Conservation (phyloP, 257 asterid species). For the Solanum piurae region DNA sequence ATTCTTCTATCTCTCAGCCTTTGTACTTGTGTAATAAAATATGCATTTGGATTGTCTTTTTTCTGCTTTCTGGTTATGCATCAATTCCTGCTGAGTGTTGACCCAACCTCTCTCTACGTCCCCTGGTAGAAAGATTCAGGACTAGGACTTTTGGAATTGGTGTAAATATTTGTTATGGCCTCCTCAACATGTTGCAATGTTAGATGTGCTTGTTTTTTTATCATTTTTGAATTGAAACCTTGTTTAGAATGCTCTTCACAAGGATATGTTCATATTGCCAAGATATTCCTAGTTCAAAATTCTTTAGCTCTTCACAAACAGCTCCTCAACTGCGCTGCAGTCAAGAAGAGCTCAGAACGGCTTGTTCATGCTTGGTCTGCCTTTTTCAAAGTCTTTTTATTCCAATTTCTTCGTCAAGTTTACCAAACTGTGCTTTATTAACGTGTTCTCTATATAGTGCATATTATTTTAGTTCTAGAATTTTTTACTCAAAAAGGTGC, state of each 20-base stretch:
- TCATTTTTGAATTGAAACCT: not conserved
- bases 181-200: not conserved
- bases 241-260: not conserved
- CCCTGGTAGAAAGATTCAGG: not conserved
- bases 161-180: not conserved
- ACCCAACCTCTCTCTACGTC: not conserved
- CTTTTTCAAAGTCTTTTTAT: not conserved
- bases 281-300: not conserved
- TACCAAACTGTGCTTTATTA: not conserved
- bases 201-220: not conserved
- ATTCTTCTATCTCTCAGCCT: slow-evolving; percentile 3
- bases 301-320: not conserved
- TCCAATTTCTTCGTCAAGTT: not conserved
- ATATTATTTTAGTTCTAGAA: not conserved
- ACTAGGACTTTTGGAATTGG: not conserved
- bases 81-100: not conserved
- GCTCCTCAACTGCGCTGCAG: not conserved
- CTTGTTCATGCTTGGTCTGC: not conserved
- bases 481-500: not conserved
- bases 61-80: not conserved
- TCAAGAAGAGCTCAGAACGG: not conserved
- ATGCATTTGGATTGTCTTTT: not conserved
- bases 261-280: not conserved
- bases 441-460: not conserved
- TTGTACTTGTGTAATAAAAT: not conserved